Evolutionary conservation across 2,329 filamentous ascomycete species (phyloP), one percentile per base, ranked within the genome.

Genomic region (Trichothecium roseum): DNA sequence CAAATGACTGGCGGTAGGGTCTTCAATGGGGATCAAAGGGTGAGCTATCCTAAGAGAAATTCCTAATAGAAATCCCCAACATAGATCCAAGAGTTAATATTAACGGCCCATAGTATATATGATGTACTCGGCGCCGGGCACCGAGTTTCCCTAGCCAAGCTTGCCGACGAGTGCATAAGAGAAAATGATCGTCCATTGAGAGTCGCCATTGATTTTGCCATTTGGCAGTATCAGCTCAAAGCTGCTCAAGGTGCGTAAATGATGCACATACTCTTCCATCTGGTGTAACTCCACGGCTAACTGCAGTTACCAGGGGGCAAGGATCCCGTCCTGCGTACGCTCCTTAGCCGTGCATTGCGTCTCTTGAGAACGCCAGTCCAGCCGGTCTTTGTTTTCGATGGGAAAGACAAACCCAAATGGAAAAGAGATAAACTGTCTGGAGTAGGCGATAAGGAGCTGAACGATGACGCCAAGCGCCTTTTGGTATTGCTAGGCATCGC

Each of bases 171-270:
- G 32, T 81, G 84, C 46, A 74, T 93, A 43, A 75, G 86, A 49
- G 59, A 69, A 36, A 77, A 75, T 9, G 71, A 73, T 17, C 72
- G 80, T 2, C 88, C 88, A 1, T 66, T 96, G 28, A 81, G 88
- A 28, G 69, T 98, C 32, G 91, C 91, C 28, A 83, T 98, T 44
- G 91, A 98, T 54, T 83, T 94, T 46, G 86, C 87, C 3, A 96
- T 98, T 52, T 98, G 91, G 91, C 82, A 94, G 30, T 96, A 94
- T 52, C 91, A 98, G 52, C 81, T 81, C 10, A 87, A 94, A 52
- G 81, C 85, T 12, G 84, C 84, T 14, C 78, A 78, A 63, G 86
- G 76, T 73, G 50, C 22, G 48, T 38, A 14, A 37, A 20, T 28
- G 10, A 22, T 18, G 12, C 6, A 9, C 12, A 31, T 17, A 17